phyloP scores from a whole-genome alignment of 2,329 filamentous ascomycete genomes.

The Fusarium pseudonygamai region DNA sequence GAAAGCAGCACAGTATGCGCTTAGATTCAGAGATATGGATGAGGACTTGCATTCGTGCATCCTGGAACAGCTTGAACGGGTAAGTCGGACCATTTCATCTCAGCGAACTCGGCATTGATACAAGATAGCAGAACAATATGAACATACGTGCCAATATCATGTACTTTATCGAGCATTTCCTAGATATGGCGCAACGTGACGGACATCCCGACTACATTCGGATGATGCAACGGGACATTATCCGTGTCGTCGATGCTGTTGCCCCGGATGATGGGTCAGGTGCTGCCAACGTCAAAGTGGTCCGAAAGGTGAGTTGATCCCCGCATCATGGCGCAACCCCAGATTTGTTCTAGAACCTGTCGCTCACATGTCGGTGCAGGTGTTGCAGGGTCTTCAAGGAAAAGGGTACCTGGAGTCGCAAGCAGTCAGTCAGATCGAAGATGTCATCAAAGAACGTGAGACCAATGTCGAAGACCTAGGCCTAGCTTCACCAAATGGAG shows the following conservation, averaged over 20 bases:
- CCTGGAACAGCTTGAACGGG: slow-evolving; percentile 89
- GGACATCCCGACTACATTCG: slow-evolving; percentile 83
- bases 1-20: slow-evolving; percentile 93
- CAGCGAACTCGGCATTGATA: slow-evolving; percentile 9
- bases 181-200: slow-evolving; percentile 83
- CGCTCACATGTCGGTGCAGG: slow-evolving; percentile 53
- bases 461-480: slow-evolving; percentile 66
- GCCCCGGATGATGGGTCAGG: slow-evolving; percentile 87
- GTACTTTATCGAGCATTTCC: slow-evolving; percentile 97
- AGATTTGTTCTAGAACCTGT: slow-evolving; percentile 1
- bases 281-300: slow-evolving; percentile 92
- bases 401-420: slow-evolving; percentile 79
- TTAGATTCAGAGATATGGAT: slow-evolving; percentile 93
- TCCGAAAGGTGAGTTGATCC: slow-evolving; percentile 72
- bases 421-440: slow-evolving; percentile 82
- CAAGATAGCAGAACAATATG: slow-evolving; percentile 78
- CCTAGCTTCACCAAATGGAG: slow-evolving; percentile 60
- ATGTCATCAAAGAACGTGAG: slow-evolving; percentile 82
- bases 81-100: slow-evolving; percentile 46
- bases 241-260: slow-evolving; percentile 90
- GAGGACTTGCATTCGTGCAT: slow-evolving; percentile 98
- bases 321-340: not conserved
- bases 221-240: slow-evolving; percentile 95
- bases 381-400: slow-evolving; percentile 73
- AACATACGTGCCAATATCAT: slow-evolving; percentile 98